phyloP scores from a whole-genome alignment of 768 basidiomycete species.

The Mycena epipterygia region DNA sequence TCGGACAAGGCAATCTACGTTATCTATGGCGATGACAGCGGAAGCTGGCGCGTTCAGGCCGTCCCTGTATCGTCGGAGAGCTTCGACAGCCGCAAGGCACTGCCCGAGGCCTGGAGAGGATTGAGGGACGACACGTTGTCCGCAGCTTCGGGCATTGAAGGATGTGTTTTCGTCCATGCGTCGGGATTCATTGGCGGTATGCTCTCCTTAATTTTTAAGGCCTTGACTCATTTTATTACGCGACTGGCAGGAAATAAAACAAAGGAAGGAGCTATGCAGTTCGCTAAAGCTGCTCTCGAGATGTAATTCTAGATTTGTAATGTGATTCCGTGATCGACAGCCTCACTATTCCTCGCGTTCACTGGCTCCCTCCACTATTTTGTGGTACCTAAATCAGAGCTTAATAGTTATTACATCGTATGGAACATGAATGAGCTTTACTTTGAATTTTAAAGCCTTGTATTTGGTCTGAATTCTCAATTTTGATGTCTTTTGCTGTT shows the following conservation, averaged over 20 bases:
- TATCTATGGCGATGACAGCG: slow-evolving; percentile 88
- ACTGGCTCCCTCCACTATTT: no score
- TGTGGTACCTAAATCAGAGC: no score
- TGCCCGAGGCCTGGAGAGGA: slow-evolving; percentile 96
- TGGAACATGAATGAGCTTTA: no score
- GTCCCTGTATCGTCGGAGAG: slow-evolving; percentile 88
- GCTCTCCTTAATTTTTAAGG: slow-evolving; percentile 36
- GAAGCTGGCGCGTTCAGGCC: slow-evolving; percentile 93
- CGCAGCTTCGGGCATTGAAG: slow-evolving; percentile 78
- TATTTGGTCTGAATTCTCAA: no score
- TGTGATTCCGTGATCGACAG: slow-evolving; percentile 3
- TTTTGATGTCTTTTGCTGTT: no score
- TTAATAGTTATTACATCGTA: no score
- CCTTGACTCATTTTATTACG: no score
- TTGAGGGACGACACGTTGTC: slow-evolving; percentile 88
- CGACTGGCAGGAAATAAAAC: slow-evolving; percentile 94
- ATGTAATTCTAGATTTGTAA: slow-evolving; percentile 43
- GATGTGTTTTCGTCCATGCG: slow-evolving; percentile 94
- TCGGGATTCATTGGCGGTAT: slow-evolving; percentile 96
- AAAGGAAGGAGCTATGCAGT: slow-evolving; percentile 85
- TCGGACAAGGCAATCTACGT: slow-evolving; percentile 81
- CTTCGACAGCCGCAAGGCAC: slow-evolving; percentile 91
- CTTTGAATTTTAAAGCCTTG: no score
- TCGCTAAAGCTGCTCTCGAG: slow-evolving; percentile 79
- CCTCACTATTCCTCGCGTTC: no score